Conservation (phyloP, 768 basidiomycete species). For the Cytidiella melzeri region DNA sequence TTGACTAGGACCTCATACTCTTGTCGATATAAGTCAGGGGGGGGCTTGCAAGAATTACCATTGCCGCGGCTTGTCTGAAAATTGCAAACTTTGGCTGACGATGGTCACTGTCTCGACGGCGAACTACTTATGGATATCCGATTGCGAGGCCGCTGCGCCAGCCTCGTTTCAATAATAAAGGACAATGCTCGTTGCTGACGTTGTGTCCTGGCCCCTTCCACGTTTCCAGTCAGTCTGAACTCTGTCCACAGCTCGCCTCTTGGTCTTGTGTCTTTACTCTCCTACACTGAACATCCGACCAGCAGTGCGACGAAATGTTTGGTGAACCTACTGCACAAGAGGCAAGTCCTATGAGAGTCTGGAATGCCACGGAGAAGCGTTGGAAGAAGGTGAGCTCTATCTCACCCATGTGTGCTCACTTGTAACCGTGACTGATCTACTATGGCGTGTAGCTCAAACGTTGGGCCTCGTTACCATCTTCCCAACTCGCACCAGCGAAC, state of each 20-base stretch:
- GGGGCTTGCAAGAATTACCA: too few relatives aligned
- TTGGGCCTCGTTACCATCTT: slow-evolving; percentile 22
- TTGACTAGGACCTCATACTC: too few relatives aligned
- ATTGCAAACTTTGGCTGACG: background rate
- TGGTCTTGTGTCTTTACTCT: background rate
- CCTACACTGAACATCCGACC: too few relatives aligned
- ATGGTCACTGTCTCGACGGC: background rate
- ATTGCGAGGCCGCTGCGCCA: background rate
- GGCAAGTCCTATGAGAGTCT: background rate
- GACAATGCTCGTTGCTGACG: background rate
- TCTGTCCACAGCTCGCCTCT: background rate
- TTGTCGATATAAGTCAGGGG: too few relatives aligned
- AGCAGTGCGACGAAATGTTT: background rate
- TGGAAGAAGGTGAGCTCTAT: slow-evolving; percentile 5
- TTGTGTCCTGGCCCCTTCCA: background rate
- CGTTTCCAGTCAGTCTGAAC: background rate
- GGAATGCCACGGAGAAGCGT: slow-evolving; percentile 2
- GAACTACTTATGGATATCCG: background rate
- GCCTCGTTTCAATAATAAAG: background rate
- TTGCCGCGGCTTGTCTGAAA: too few relatives aligned
- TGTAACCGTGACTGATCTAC: background rate
- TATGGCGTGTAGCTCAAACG: slow-evolving; percentile 14
- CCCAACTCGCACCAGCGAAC: slow-evolving; percentile 16
- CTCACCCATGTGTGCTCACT: background rate
- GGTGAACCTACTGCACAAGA: background rate